Conservation (phyloP, 164 flowering plant genomes). For the Santalum album region DNA sequence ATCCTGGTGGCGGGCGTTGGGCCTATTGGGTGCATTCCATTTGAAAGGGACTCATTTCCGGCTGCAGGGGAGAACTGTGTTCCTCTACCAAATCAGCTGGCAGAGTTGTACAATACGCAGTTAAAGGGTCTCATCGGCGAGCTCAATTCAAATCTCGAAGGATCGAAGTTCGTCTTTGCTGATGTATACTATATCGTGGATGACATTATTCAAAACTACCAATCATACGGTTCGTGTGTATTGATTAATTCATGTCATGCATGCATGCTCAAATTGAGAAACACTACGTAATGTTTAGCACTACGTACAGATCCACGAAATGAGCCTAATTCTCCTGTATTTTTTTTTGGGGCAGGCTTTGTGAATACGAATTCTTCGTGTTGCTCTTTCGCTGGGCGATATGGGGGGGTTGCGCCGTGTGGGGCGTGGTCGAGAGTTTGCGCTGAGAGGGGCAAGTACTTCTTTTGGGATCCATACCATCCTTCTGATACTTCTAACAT, state of each 20-base stretch:
- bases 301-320: no score
- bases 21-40: slow-evolving; percentile 81
- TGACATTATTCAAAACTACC: slow-evolving; percentile 38
- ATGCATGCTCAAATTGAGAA: no score
- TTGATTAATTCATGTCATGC: no score
- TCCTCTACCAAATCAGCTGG: slow-evolving; percentile 39
- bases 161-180: slow-evolving; percentile 42
- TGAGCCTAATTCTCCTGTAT: no score
- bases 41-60: slow-evolving; percentile 26
- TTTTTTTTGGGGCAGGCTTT: slow-evolving; percentile 44
- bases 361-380: slow-evolving; percentile 43
- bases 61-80: slow-evolving; percentile 36
- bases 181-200: slow-evolving; percentile 41
- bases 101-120: slow-evolving; percentile 35
- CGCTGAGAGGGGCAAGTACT: slow-evolving; percentile 42
- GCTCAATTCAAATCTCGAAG: slow-evolving; percentile 27
- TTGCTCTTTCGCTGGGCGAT: slow-evolving; percentile 36
- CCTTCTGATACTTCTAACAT: slow-evolving; percentile 59
- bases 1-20: slow-evolving; percentile 55
- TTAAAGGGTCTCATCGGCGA: slow-evolving; percentile 35
- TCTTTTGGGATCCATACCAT: slow-evolving; percentile 79
- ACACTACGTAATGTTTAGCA: no score
- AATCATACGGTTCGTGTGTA: slow-evolving; percentile 36
- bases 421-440: slow-evolving; percentile 47
- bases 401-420: slow-evolving; percentile 62